Evolutionary conservation across 225 moss, liverwort and hornwort species (phyloP).

Genomic region (Pseudoscleropodium purum): DNA sequence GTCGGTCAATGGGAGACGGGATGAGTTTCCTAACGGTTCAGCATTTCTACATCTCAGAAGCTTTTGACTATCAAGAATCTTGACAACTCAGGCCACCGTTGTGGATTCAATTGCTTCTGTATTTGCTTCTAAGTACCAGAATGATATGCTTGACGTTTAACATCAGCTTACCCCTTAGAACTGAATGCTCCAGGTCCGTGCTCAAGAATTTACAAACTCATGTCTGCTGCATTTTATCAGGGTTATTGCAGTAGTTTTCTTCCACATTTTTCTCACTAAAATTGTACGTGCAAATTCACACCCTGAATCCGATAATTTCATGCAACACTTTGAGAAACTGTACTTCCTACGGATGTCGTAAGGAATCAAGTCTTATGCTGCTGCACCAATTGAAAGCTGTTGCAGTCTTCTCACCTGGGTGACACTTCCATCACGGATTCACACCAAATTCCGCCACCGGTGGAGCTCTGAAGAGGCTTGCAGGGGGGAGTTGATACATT

Average conservation of each 20-base stretch:
- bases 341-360: background rate
- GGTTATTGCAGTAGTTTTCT: background rate
- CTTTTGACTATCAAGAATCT: background rate
- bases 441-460: conserved; percentile 8
- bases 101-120: background rate
- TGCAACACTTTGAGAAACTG: background rate
- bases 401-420: conserved; percentile 2
- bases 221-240: background rate
- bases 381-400: background rate
- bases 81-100: background rate
- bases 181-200: background rate
- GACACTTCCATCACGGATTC: background rate
- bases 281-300: background rate
- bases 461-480: background rate
- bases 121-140: background rate
- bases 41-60: background rate
- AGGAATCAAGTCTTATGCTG: too few species aligned
- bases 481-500: background rate
- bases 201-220: background rate
- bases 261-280: background rate
- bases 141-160: background rate
- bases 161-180: background rate
- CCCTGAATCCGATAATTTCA: background rate
- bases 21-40: background rate
- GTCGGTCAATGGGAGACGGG: background rate